Evolutionary conservation across 805 yeast genomes (phyloP).

Genomic region (Spathaspora passalidarum): DNA sequence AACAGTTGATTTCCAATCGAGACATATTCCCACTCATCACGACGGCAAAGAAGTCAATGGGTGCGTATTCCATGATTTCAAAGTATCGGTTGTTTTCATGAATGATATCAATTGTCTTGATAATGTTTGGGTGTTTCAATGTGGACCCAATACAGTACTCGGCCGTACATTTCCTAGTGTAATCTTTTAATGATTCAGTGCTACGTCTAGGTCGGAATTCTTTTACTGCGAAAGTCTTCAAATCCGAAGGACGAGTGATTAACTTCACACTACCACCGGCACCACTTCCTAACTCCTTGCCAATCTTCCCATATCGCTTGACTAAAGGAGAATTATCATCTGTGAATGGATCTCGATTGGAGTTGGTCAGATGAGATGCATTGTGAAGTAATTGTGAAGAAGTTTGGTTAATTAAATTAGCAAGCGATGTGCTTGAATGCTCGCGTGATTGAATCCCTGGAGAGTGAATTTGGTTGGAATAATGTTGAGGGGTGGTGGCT

Average conservation of each 20-base stretch:
- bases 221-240: slow-evolving; percentile 82
- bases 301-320: slow-evolving; percentile 75
- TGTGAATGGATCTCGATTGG: slow-evolving; percentile 36
- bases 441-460: slow-evolving; percentile 20
- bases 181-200: slow-evolving; percentile 77
- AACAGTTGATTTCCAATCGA: slow-evolving; percentile 75
- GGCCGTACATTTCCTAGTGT: slow-evolving; percentile 87
- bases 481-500: slow-evolving; percentile 12
- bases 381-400: slow-evolving; percentile 34
- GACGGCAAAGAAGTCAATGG: slow-evolving; percentile 87
- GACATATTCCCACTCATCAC: slow-evolving; percentile 93
- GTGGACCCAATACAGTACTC: slow-evolving; percentile 94
- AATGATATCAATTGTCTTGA: slow-evolving; percentile 87
- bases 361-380: slow-evolving; percentile 34
- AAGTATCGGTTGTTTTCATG: slow-evolving; percentile 83
- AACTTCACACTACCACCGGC: slow-evolving; percentile 90
- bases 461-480: slow-evolving; percentile 24
- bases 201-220: slow-evolving; percentile 79
- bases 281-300: slow-evolving; percentile 88
- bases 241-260: slow-evolving; percentile 64
- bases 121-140: slow-evolving; percentile 82
- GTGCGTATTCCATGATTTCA: slow-evolving; percentile 95
- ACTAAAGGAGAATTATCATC: slow-evolving; percentile 55
- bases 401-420: slow-evolving; percentile 35
- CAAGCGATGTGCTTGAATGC: slow-evolving; percentile 35